phyloP scores from a whole-genome alignment of 2,329 filamentous ascomycete genomes.

The Colletotrichum viniferum region DNA sequence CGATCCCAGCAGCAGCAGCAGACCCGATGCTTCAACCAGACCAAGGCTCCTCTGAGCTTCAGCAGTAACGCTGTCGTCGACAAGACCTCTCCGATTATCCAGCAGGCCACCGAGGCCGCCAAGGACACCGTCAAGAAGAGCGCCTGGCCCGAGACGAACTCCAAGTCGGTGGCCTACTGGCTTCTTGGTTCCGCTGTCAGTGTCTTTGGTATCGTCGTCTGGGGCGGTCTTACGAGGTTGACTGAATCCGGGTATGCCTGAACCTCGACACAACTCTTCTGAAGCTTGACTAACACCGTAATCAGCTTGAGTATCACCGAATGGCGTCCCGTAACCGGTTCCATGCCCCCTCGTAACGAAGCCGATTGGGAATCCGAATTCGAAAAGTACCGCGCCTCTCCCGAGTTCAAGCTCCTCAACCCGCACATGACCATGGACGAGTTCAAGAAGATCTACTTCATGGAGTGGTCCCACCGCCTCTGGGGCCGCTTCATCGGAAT shows the following conservation, averaged over 20 bases:
- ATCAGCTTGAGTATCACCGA: constrained; percentile 92
- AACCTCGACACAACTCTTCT: neutral
- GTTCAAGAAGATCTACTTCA: constrained; percentile 99
- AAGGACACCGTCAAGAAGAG: constrained; percentile 31
- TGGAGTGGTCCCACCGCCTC: constrained; percentile 96
- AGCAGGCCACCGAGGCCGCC: constrained; percentile 5
- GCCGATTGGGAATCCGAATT: constrained; percentile 94
- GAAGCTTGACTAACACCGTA: neutral
- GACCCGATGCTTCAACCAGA: constrained; percentile 38
- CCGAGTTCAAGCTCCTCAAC: constrained; percentile 92
- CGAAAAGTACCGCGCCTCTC: constrained; percentile 87
- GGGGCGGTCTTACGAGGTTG: constrained; percentile 89
- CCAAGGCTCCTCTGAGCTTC: constrained; percentile 31
- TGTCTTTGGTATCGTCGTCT: constrained; percentile 96
- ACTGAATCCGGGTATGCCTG: constrained; percentile 87
- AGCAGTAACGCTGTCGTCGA: constrained; percentile 21
- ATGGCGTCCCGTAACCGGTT: constrained; percentile 96
- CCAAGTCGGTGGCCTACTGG: constrained; percentile 88
- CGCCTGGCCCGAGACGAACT: constrained; percentile 64
- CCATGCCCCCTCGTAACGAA: constrained; percentile 77
- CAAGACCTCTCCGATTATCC: neutral
- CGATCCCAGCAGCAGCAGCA: constrained; percentile 30
- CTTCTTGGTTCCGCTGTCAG: constrained; percentile 87
- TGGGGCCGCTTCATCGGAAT: constrained; percentile 94
- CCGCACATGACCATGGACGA: constrained; percentile 90